phyloP scores from a whole-genome alignment of 2,329 filamentous ascomycete species.

The Ascochyta viciae-villosae region DNA sequence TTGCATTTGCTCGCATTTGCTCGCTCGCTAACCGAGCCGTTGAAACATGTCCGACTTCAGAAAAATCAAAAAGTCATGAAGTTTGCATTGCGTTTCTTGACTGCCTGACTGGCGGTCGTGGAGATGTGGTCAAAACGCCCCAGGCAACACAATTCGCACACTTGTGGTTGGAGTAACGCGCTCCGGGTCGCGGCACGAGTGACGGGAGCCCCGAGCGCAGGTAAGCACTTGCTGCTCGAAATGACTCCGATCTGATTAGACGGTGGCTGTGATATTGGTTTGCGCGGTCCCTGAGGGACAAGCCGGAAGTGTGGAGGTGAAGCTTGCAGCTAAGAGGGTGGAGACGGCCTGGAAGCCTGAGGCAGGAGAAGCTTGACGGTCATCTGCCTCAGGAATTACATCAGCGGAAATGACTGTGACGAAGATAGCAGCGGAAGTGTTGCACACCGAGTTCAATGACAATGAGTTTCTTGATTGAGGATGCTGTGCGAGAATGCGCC shows the following conservation, averaged over 20 bases:
- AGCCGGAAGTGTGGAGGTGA: slow-evolving; percentile 30
- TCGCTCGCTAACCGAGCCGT: neutral
- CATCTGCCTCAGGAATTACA: slow-evolving; percentile 40
- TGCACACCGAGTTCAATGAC: slow-evolving; percentile 29
- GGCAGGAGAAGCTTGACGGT: slow-evolving; percentile 35
- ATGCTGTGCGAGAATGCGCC: slow-evolving; percentile 14
- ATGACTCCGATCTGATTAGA: slow-evolving; percentile 36
- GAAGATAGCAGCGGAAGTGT: slow-evolving; percentile 28
- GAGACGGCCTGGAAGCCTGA: slow-evolving; percentile 26
- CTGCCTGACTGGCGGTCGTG: slow-evolving; percentile 16
- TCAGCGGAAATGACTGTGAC: slow-evolving; percentile 25
- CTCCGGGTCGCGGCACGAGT: slow-evolving; percentile 26
- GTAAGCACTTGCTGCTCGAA: slow-evolving; percentile 24
- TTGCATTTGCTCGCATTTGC: slow-evolving; percentile 2
- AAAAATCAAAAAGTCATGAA: slow-evolving; percentile 6
- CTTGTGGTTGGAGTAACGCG: slow-evolving; percentile 34
- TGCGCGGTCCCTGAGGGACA: slow-evolving; percentile 27
- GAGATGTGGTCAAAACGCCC: slow-evolving; percentile 25
- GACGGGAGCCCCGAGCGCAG: slow-evolving; percentile 26
- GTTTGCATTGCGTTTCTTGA: slow-evolving; percentile 18
- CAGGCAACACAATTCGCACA: slow-evolving; percentile 42
- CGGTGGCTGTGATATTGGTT: slow-evolving; percentile 32
- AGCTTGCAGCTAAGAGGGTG: slow-evolving; percentile 26
- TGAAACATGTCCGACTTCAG: slow-evolving; percentile 7
- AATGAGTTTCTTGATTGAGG: slow-evolving; percentile 1